Evolutionary conservation across 176 grass and related monocot species (phyloP).

Genomic region (Microstegium vimineum): DNA sequence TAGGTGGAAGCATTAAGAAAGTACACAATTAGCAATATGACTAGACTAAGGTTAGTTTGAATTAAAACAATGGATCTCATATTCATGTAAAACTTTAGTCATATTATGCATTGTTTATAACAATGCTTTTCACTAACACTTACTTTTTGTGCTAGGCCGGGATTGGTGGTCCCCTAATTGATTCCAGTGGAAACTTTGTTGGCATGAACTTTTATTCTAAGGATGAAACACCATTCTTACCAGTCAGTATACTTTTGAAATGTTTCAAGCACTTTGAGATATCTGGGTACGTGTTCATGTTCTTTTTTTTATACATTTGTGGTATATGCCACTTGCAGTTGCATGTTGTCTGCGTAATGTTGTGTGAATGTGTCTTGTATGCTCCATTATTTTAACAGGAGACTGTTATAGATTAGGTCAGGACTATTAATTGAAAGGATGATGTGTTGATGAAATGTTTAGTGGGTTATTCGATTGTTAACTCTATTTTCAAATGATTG

Average conservation of each 20-base stretch:
- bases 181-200: neutral
- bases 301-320: neutral
- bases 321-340: neutral
- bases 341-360: neutral
- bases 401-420: neutral
- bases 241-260: neutral
- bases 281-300: neutral
- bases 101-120: neutral
- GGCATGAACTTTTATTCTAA: neutral
- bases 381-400: neutral
- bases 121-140: neutral
- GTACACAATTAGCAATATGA: neutral
- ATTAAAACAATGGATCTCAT: neutral
- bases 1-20: neutral
- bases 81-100: neutral
- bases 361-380: neutral
- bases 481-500: too few species aligned
- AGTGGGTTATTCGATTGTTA: too few species aligned
- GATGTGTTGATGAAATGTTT: neutral
- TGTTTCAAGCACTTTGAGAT: neutral
- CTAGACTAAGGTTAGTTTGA: neutral
- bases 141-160: neutral
- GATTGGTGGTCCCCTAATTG: neutral
- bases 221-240: conserved; percentile 6
- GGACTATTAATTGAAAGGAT: neutral